Conservation (phyloP, 2,329 filamentous ascomycete genomes). For the Knufia fluminis region DNA sequence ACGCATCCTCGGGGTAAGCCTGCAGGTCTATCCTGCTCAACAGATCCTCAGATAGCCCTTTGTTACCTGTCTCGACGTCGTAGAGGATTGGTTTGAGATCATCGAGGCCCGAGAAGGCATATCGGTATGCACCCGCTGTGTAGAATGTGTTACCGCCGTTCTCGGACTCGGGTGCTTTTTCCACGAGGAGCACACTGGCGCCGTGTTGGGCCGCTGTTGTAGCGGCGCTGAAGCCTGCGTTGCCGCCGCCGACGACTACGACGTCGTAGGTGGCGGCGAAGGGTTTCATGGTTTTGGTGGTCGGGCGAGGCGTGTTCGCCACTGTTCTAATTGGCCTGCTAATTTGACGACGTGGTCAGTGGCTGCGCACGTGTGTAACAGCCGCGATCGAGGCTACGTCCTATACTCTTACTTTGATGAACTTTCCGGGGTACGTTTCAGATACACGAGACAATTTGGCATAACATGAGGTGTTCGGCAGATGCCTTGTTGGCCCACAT, state of each 20-base stretch:
- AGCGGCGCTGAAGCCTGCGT: constrained; percentile 55
- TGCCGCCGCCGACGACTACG: constrained; percentile 54
- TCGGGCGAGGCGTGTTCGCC: not conserved
- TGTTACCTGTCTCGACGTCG: constrained; percentile 42
- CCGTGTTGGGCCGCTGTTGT: constrained; percentile 45
- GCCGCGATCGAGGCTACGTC: too few relatives aligned
- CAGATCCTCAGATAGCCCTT: constrained; percentile 13
- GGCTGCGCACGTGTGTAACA: too few relatives aligned
- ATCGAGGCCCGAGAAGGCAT: constrained; percentile 44
- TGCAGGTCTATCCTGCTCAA: constrained; percentile 48
- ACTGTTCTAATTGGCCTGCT: not conserved
- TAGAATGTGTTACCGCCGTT: constrained; percentile 57
- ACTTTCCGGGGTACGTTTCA: too few relatives aligned
- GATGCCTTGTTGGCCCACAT: too few relatives aligned
- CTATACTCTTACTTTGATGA: too few relatives aligned
- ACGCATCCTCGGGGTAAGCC: constrained; percentile 48
- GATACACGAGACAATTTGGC: too few relatives aligned
- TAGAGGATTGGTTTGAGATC: constrained; percentile 55
- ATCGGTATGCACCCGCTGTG: constrained; percentile 56
- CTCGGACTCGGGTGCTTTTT: constrained; percentile 51
- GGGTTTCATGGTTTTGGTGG: not conserved
- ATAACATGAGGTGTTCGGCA: too few relatives aligned
- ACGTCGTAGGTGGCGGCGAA: constrained; percentile 20
- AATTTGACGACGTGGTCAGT: not conserved
- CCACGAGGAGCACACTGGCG: constrained; percentile 41